Conservation (phyloP, 2,329 filamentous ascomycete species). For the Stachybotrys elegans region DNA sequence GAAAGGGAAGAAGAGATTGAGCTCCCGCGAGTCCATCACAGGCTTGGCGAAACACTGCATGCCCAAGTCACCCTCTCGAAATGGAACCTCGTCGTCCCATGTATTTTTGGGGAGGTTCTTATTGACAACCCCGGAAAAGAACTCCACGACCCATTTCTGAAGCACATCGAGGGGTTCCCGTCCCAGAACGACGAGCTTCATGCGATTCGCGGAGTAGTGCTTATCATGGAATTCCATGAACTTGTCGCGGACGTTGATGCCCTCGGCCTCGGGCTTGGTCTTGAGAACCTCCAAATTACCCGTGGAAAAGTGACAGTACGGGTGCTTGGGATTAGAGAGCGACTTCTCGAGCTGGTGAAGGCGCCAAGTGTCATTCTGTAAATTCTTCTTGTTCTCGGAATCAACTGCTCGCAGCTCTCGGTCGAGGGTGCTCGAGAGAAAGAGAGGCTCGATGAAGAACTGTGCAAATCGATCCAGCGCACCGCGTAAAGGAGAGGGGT, state of each 20-base stretch:
- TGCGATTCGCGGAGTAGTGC: conserved; percentile 88
- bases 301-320: conserved; percentile 87
- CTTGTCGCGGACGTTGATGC: conserved; percentile 80
- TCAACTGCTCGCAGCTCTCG: conserved; percentile 85
- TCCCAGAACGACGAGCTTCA: conserved; percentile 86
- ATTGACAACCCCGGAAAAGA: conserved; percentile 78
- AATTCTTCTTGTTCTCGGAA: conserved; percentile 96
- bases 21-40: conserved; percentile 77
- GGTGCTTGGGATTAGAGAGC: conserved; percentile 80
- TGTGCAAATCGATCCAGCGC: conserved; percentile 89
- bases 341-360: conserved; percentile 84
- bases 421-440: conserved; percentile 78
- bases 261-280: conserved; percentile 70
- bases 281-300: conserved; percentile 84
- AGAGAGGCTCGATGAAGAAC: conserved; percentile 87
- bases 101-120: conserved; percentile 64
- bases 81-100: conserved; percentile 48
- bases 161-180: conserved; percentile 76
- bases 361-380: conserved; percentile 86
- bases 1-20: conserved; percentile 80
- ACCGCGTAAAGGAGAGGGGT: conserved; percentile 63
- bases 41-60: conserved; percentile 84
- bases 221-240: conserved; percentile 89
- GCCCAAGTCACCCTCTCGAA: conserved; percentile 43
- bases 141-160: conserved; percentile 76